Conservation (phyloP, 179 eudicot genomes). For the Silene vulgaris region DNA sequence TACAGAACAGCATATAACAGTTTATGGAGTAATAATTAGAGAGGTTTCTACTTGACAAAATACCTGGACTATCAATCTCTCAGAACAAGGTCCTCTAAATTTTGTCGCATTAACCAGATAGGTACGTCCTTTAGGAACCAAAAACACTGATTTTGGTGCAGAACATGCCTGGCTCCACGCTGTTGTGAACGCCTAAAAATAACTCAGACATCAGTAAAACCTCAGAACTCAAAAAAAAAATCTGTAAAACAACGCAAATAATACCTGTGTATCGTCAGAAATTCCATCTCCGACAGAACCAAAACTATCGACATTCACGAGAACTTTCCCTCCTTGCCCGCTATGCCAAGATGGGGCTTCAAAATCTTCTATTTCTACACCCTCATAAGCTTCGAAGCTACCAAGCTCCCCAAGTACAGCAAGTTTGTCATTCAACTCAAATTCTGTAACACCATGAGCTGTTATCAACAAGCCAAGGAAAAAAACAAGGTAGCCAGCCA, state of each 20-base stretch:
- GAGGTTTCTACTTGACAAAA: background rate
- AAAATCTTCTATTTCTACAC: slow-evolving; percentile 32
- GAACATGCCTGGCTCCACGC: slow-evolving; percentile 85
- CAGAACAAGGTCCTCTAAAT: slow-evolving; percentile 75
- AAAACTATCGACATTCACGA: slow-evolving; percentile 71
- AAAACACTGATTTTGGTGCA: slow-evolving; percentile 50
- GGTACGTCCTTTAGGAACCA: slow-evolving; percentile 59
- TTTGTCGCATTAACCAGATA: slow-evolving; percentile 79
- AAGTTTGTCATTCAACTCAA: slow-evolving; percentile 27
- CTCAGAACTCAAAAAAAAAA: background rate
- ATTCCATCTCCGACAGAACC: slow-evolving; percentile 81
- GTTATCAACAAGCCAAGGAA: slow-evolving; percentile 45
- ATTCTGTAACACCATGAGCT: slow-evolving; percentile 36
- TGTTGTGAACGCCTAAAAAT: slow-evolving; percentile 48
- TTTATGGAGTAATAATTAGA: background rate
- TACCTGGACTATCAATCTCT: slow-evolving; percentile 59
- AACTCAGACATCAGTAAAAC: background rate
- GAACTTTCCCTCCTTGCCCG: slow-evolving; percentile 39
- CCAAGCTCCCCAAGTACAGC: slow-evolving; percentile 38
- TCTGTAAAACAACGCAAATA: background rate
- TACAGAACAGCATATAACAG: background rate
- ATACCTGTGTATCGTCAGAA: slow-evolving; percentile 79
- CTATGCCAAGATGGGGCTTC: slow-evolving; percentile 41
- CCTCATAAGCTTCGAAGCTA: slow-evolving; percentile 44
- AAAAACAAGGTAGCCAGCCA: slow-evolving; percentile 41